Percentiles rank a stretch among this genome's conserved stretches.
Conservation (phyloP, 2,329 filamentous ascomycete genomes). For the Zasmidium citrigriseum region DNA sequence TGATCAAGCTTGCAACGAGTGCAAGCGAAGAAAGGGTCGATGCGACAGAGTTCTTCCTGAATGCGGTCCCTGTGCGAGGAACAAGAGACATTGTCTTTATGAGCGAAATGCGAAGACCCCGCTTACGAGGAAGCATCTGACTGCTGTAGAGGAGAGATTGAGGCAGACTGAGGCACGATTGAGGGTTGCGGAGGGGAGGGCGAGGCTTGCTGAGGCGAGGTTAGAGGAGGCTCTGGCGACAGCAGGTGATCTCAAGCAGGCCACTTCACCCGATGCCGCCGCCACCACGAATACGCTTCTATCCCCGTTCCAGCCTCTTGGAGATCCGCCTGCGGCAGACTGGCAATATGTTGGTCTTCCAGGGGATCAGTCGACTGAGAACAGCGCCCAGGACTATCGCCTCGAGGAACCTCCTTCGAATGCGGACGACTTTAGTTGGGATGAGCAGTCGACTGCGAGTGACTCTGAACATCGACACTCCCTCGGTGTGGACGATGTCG, state of each 20-base stretch:
- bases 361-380: background rate
- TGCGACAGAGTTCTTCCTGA: conserved; percentile 40
- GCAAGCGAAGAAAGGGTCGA: conserved; percentile 28
- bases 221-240: conserved; percentile 11
- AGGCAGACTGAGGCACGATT: conserved; percentile 30
- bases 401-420: conserved; percentile 28
- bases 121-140: conserved; percentile 50
- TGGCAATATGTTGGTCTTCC: conserved; percentile 12
- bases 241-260: background rate
- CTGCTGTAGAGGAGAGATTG: conserved; percentile 47
- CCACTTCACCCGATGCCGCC: too few species aligned
- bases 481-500: conserved; percentile 14
- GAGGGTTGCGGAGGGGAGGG: conserved; percentile 23
- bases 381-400: conserved; percentile 4
- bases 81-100: conserved; percentile 51
- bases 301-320: background rate
- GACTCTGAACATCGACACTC: conserved; percentile 10
- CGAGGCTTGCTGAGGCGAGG: conserved; percentile 23
- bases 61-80: conserved; percentile 43
- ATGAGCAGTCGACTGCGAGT: conserved; percentile 25
- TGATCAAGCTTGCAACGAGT: conserved; percentile 32
- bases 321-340: conserved; percentile 1
- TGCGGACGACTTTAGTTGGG: conserved; percentile 32
- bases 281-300: too few species aligned
- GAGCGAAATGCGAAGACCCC: conserved; percentile 52